Percentiles rank a stretch among this genome's conserved stretches.
Evolutionary conservation across 306 rosid genomes (phyloP).

Genomic region (Casuarina cunninghamiana): DNA sequence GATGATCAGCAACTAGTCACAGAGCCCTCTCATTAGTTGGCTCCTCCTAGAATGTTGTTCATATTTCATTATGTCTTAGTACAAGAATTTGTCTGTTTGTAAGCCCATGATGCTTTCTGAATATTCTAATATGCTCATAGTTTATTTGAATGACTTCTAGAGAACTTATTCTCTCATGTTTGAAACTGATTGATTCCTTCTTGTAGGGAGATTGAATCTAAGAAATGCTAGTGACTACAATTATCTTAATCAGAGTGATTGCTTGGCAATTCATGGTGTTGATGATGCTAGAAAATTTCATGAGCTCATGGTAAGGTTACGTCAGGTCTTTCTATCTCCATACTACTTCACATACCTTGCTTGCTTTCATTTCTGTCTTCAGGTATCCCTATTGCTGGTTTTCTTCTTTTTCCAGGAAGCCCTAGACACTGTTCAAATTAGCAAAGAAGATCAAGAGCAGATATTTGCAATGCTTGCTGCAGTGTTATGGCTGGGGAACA

Average conservation of each 20-base stretch:
- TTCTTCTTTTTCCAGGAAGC: conserved; percentile 57
- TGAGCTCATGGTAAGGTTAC: conserved; percentile 58
- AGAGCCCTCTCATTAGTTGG: conserved; percentile 18
- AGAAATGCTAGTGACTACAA: conserved; percentile 70
- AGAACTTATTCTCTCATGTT: conserved; percentile 19
- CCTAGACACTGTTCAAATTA: conserved; percentile 53
- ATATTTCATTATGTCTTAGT: conserved; percentile 15
- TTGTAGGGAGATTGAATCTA: conserved; percentile 77
- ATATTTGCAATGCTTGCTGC: conserved; percentile 70
- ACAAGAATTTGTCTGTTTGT: conserved; percentile 8
- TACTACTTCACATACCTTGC: conserved; percentile 15
- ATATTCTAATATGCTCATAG: conserved; percentile 11
- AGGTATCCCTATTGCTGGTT: conserved; percentile 15
- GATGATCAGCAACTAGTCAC: conserved; percentile 6
- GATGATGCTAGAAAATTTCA: conserved; percentile 65
- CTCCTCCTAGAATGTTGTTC: neutral
- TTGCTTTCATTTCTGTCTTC: conserved; percentile 22
- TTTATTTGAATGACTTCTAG: conserved; percentile 5
- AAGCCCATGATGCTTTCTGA: conserved; percentile 1
- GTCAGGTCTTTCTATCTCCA: conserved; percentile 29
- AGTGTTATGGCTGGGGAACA: conserved; percentile 91
- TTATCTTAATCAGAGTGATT: conserved; percentile 86
- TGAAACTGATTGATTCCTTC: conserved; percentile 21
- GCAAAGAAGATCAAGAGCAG: conserved; percentile 75
- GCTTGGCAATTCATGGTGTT: conserved; percentile 69